Base-by-base conservation (phyloP, 192 early-diverging fungal species). In the Thamnidium elegans region DNA sequence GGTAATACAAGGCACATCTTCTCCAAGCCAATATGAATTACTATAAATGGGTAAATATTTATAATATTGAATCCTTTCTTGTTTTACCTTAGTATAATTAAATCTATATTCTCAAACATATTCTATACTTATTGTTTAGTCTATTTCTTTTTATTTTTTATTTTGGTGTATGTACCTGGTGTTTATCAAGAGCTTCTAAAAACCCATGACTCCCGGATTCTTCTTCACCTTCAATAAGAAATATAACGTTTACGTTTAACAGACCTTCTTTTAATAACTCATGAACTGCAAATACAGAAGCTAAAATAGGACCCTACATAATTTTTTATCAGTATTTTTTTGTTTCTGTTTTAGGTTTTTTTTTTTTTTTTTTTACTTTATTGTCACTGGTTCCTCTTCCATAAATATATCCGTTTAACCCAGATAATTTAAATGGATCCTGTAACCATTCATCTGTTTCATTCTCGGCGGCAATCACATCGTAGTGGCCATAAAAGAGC, bases 21-120 rank as follows among this genome's bases (percentile, higher is more conserved):
- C 90, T 51, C 87, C 88, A 8, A 89, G 76, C 88, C 90, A 91
- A 66, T 91, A 91, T 17, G 90, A 87, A 66, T 86, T 86, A 65
- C 86, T 87, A 63, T 75, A 80, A 80, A 63, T 2, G 69, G 44
- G 23, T 39, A 31, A 17, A 30, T 63, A 69, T 43, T 30, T 13
- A 21, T n/a, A 45, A 52, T 1, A n/a, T 55, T 4, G 4, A 20
- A 31, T 4, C 17, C 42, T 2, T n/a, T 19, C 19, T 1, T 50
- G 11, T 53, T 34, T 21, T 66, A 81, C 80, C 80, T 81, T 11
- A 84, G 20, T 44, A 84, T 50, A 32, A 84, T 76, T 8, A 84
- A 72, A 50, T 84, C 82, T 1, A 75, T 74, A 32, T 79, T 75
- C 46, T 77, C 63, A 54, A 84, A 79, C 9, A 84, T 44, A 21